Percentiles rank a stretch among this genome's conserved stretches.
Evolutionary conservation across 208 protist species (phyloP).

Genomic region (Leishmania mexicana): DNA sequence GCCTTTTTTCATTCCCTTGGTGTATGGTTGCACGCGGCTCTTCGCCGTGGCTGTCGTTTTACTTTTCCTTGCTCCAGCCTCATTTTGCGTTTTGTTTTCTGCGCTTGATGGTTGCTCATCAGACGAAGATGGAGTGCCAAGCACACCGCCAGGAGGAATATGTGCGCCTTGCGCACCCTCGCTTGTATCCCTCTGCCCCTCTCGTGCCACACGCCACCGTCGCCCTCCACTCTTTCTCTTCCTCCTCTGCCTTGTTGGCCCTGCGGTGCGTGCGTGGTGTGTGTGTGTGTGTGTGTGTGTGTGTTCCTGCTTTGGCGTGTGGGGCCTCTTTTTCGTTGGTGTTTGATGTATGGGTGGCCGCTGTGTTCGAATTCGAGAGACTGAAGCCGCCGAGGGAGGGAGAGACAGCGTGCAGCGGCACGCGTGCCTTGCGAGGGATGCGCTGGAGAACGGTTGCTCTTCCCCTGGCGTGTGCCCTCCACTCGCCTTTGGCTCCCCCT

Average conservation of each 20-base stretch:
- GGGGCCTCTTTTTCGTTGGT: background rate
- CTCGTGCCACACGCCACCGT: background rate
- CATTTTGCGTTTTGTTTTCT: background rate
- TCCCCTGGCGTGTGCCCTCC: background rate
- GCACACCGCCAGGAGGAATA: background rate
- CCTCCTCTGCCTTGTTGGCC: background rate
- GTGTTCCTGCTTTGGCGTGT: background rate
- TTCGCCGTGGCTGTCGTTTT: background rate
- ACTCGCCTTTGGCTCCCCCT: background rate
- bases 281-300: background rate
- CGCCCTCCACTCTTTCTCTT: background rate
- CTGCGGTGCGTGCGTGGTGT: background rate
- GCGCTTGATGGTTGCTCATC: background rate
- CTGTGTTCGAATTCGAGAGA: background rate
- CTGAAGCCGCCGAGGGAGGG: background rate
- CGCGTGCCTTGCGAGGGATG: background rate
- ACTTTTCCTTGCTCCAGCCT: background rate
- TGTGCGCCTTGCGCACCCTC: background rate
- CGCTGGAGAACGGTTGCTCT: background rate
- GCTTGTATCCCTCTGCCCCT: background rate
- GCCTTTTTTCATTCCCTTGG: background rate
- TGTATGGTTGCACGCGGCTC: background rate
- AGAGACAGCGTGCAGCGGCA: background rate
- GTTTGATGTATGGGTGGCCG: too few relatives aligned
- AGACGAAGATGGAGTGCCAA: background rate